Conservation (phyloP, 257 asterid species). For the Penstemon eatonii region DNA sequence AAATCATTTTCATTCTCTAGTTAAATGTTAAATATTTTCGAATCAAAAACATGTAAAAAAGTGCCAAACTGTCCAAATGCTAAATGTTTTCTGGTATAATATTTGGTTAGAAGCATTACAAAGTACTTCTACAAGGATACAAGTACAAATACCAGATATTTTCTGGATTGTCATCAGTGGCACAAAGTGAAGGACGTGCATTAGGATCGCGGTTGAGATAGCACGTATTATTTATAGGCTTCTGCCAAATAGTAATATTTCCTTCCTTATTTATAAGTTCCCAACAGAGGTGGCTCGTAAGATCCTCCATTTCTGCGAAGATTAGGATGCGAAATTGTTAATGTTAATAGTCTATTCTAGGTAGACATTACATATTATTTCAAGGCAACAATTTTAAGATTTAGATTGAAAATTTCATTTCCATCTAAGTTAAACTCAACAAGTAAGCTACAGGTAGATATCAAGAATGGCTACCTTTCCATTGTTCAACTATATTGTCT, state of each 20-base stretch:
- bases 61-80: too few relatives aligned
- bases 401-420: too few relatives aligned
- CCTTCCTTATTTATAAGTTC: conserved; percentile 50
- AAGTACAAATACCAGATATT: conserved; percentile 47
- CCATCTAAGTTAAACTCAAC: neutral
- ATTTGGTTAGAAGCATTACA: neutral
- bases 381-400: neutral
- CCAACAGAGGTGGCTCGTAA: conserved; percentile 55
- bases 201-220: conserved; percentile 46
- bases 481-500: conserved; percentile 31
- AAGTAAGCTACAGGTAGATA: neutral
- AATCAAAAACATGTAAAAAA: too few relatives aligned
- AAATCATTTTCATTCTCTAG: too few relatives aligned
- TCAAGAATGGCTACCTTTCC: conserved; percentile 48
- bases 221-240: conserved; percentile 56
- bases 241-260: conserved; percentile 57
- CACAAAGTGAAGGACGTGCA: conserved; percentile 46
- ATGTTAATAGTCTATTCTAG: neutral
- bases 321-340: neutral
- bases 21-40: too few relatives aligned
- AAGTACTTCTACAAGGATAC: neutral
- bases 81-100: too few relatives aligned
- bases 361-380: neutral
- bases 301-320: conserved; percentile 54
- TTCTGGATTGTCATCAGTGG: conserved; percentile 46